Evolutionary conservation across 148 eudicot genomes (phyloP), one percentile per base, ranked within the genome.

Genomic region (Talinum fruticosum): DNA sequence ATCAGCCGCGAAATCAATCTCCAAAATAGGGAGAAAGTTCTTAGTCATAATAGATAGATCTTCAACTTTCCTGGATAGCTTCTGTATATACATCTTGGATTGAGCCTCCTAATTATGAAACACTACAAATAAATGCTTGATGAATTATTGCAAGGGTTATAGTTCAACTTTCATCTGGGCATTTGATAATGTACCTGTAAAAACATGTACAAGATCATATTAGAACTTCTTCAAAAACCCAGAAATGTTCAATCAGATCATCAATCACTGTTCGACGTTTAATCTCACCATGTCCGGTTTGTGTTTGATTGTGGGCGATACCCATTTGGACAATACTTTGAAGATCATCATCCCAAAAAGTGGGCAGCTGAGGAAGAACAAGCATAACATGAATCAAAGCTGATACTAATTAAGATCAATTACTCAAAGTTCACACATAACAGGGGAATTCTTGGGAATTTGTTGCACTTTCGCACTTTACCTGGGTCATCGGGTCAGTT

Each of bases 291-390:
- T 82, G 89, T 82, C 84, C 74, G 74, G 71, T 81, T 72, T 84
- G 90, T 23, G 83, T 71, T 77, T 88, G 87, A 82, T 85, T 88
- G 78, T 81, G 92, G 30, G 83, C 85, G 79, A 86, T 79, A 74
- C 88, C 89, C 87, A 84, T 89, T 74, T 87, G 98, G 73, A 94
- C 92, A 82, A 94, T 70, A 79, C 87, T 94, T 68, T 90, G 90
- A 33, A 94, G 93, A 86, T 94, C 97, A 74, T 90, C 90, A 59
- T 87, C 95, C 94, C 93, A 90, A 54, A 87, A 83, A 54, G 86
- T 28, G 10, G 92, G 86, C 24, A 84, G 61, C 96, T 93, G 80
- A 66, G 66, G 32, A 8, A 62, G 29, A 34, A 70, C 12, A 53
- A 36, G 53, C 47, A n/a, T 23, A 74, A 32, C 29, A 69, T n/a